Conservation (phyloP, 2,329 filamentous ascomycete species). For the Diaporthe vexans region DNA sequence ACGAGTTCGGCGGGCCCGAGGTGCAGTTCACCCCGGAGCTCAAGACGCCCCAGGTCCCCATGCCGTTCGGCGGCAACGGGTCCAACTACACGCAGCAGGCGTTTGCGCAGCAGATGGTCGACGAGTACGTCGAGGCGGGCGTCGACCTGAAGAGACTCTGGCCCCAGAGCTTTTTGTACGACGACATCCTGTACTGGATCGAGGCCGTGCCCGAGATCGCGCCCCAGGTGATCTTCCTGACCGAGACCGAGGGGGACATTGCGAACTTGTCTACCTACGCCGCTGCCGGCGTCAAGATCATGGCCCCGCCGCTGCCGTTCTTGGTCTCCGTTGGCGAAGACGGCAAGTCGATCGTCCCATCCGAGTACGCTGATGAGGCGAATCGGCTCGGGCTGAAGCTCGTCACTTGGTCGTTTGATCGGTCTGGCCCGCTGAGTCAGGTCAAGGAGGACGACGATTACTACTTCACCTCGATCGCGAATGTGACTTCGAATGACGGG, state of each 20-base stretch:
- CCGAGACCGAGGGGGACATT: constrained; percentile 70
- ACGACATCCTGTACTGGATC: constrained; percentile 77
- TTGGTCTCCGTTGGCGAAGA: constrained; percentile 66
- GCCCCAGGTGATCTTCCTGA: constrained; percentile 74
- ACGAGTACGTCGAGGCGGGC: constrained; percentile 68
- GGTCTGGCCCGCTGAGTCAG: constrained; percentile 69
- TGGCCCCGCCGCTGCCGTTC: constrained; percentile 75
- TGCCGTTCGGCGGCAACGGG: constrained; percentile 70
- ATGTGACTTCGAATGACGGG: constrained; percentile 72
- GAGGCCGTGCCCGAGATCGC: constrained; percentile 71
- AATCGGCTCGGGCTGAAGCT: constrained; percentile 74
- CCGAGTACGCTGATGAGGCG: constrained; percentile 72
- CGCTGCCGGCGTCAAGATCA: constrained; percentile 70
- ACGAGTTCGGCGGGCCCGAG: constrained; percentile 61
- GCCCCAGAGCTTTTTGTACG: constrained; percentile 76
- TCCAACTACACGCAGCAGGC: constrained; percentile 74
- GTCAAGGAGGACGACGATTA: constrained; percentile 54
- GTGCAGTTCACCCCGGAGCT: constrained; percentile 77
- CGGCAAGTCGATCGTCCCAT: constrained; percentile 69
- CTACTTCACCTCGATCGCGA: constrained; percentile 69
- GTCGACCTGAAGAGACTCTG: constrained; percentile 69
- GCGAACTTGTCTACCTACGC: constrained; percentile 69
- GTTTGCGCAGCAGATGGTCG: constrained; percentile 75
- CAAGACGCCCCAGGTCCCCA: constrained; percentile 77
- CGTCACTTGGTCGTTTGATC: constrained; percentile 78